phyloP scores from a whole-genome alignment of 805 yeast genomes.

The Yarrowia phangngaensis region DNA sequence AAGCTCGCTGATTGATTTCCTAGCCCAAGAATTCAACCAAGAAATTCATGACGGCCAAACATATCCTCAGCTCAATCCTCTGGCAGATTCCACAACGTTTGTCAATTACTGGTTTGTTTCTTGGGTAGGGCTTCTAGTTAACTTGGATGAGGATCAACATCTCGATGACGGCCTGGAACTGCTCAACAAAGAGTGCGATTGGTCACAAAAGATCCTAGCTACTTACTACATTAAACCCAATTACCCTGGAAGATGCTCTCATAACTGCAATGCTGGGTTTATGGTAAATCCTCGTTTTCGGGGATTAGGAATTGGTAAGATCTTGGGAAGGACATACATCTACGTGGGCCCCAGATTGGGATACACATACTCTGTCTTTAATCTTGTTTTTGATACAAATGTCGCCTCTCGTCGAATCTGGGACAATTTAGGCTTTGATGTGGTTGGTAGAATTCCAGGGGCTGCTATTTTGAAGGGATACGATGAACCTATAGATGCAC shows the following conservation, averaged over 20 bases:
- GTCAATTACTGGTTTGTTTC: constrained; percentile 82
- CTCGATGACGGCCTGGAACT: too few relatives aligned
- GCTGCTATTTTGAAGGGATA: constrained; percentile 86
- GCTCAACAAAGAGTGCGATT: constrained; percentile 53
- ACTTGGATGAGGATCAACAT: constrained; percentile 65
- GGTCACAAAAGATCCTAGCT: constrained; percentile 92
- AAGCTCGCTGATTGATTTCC: constrained; percentile 66
- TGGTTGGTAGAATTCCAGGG: constrained; percentile 73
- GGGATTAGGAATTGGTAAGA: constrained; percentile 85
- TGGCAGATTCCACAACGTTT: constrained; percentile 65
- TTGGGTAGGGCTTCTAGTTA: constrained; percentile 68
- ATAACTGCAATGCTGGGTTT: constrained; percentile 83
- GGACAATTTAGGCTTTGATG: constrained; percentile 69
- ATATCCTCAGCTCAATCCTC: constrained; percentile 75
- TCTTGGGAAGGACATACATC: constrained; percentile 74
- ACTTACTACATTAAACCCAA: constrained; percentile 80
- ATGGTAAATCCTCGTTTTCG: constrained; percentile 90
- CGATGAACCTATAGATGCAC: constrained; percentile 80
- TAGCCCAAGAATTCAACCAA: constrained; percentile 88
- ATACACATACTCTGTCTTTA: constrained; percentile 77
- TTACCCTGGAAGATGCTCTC: constrained; percentile 89
- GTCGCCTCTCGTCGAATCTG: constrained; percentile 76
- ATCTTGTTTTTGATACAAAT: constrained; percentile 84
- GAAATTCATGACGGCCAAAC: constrained; percentile 88
- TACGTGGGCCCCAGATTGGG: constrained; percentile 91